Conservation (phyloP, 148 eudicot species). For the Amaranthus hypochondriacus region DNA sequence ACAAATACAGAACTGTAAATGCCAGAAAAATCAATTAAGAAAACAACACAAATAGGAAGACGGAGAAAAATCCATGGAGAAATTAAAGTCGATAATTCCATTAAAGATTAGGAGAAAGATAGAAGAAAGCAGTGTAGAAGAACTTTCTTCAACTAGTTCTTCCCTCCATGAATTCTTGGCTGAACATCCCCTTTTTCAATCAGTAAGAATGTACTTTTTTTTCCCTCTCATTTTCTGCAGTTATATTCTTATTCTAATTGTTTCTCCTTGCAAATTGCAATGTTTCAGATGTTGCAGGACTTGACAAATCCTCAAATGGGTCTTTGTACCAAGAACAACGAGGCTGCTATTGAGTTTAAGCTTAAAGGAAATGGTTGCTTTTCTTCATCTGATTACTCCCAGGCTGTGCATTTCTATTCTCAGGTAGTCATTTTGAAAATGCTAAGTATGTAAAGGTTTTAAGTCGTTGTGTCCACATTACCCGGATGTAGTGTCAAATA, state of each 20-base stretch:
- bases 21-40: too few relatives aligned
- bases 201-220: constrained; percentile 25
- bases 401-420: constrained; percentile 56
- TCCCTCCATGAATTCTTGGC: constrained; percentile 62
- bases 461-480: too few relatives aligned
- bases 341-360: constrained; percentile 62
- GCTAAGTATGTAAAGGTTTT: too few relatives aligned
- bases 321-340: constrained; percentile 58
- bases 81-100: constrained; percentile 50
- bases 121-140: constrained; percentile 32
- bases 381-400: constrained; percentile 48
- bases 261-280: neutral
- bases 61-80: constrained; percentile 41
- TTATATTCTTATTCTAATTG: neutral
- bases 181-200: constrained; percentile 53
- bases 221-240: neutral
- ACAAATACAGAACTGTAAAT: too few relatives aligned
- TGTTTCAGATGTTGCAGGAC: constrained; percentile 55
- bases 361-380: constrained; percentile 62
- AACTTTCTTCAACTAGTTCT: constrained; percentile 53
- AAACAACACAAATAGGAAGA: neutral
- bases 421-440: constrained; percentile 33
- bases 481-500: too few relatives aligned
- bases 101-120: constrained; percentile 37
- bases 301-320: constrained; percentile 51